Evolutionary conservation across 1,139 yeast genomes (phyloP).

Genomic region (Yamadazyma dendronema): DNA sequence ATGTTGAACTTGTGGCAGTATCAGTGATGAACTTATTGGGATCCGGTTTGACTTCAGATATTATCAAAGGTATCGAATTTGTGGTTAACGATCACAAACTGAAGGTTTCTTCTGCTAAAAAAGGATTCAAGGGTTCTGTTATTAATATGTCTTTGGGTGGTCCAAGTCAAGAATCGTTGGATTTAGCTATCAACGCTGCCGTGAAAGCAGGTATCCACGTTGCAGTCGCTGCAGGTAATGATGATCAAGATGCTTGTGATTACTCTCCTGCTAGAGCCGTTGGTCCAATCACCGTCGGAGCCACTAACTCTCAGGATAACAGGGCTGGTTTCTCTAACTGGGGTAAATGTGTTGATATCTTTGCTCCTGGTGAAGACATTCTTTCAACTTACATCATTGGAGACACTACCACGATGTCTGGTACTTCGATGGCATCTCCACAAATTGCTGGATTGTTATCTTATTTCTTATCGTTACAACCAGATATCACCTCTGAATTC

Average conservation of each 20-base stretch:
- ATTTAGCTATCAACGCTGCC: conserved; percentile 81
- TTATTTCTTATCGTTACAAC: conserved; percentile 89
- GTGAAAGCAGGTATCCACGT: conserved; percentile 77
- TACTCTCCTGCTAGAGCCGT: conserved; percentile 81
- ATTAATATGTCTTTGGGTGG: conserved; percentile 93
- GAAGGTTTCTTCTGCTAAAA: conserved; percentile 54
- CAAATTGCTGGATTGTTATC: conserved; percentile 90
- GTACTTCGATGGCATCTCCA: conserved; percentile 99
- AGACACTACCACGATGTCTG: conserved; percentile 86
- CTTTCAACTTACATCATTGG: conserved; percentile 87
- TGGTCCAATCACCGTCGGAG: conserved; percentile 79
- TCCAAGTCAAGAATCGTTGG: conserved; percentile 73
- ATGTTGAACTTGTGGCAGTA: conserved; percentile 72
- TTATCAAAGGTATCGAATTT: conserved; percentile 75
- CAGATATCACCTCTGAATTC: conserved; percentile 76
- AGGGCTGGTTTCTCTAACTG: conserved; percentile 81
- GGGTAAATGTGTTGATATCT: conserved; percentile 82
- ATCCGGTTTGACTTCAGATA: conserved; percentile 78
- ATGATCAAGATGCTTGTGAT: conserved; percentile 80
- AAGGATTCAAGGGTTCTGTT: conserved; percentile 79
- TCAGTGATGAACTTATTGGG: conserved; percentile 77
- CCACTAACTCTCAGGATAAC: conserved; percentile 69
- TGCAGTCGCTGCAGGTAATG: conserved; percentile 91
- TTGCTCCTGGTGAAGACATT: conserved; percentile 82
- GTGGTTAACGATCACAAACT: conserved; percentile 65